phyloP scores from a whole-genome alignment of 352 stramenopile species.

The Phytophthora crassamura region DNA sequence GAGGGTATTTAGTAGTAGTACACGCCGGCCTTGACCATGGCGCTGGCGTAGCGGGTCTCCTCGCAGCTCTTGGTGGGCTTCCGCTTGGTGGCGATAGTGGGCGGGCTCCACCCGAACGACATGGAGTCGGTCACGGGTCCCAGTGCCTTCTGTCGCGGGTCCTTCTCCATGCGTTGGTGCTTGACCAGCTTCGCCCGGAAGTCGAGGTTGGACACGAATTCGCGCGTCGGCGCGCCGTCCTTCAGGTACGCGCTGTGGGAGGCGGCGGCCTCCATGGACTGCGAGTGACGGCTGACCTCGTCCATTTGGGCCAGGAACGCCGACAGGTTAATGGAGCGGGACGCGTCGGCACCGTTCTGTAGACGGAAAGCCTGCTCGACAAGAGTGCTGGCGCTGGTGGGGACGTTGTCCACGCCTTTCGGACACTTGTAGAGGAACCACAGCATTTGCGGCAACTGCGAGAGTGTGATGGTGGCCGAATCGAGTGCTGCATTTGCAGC shows the following conservation, averaged over 20 bases:
- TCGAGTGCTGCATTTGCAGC: constrained; percentile 35
- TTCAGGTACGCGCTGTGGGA: constrained; percentile 50
- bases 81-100: constrained; percentile 52
- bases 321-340: constrained; percentile 4
- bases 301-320: constrained; percentile 51
- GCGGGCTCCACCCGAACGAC: constrained; percentile 57
- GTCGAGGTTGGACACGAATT: constrained; percentile 69
- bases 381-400: constrained; percentile 29
- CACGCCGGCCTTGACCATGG: constrained; percentile 77
- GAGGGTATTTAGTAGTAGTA: constrained; percentile 70
- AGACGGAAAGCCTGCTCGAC: constrained; percentile 29
- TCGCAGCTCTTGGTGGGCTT: constrained; percentile 72
- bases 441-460: constrained; percentile 51
- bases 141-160: constrained; percentile 58
- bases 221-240: constrained; percentile 39
- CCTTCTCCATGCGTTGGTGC: constrained; percentile 58
- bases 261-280: constrained; percentile 37
- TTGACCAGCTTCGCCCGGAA: constrained; percentile 59
- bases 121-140: constrained; percentile 59
- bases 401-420: constrained; percentile 61
- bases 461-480: constrained; percentile 42
- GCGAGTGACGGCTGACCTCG: constrained; percentile 34
- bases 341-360: constrained; percentile 7
- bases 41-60: constrained; percentile 69
- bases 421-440: constrained; percentile 69